Conservation (phyloP, 345 rosid species). For the Toxicodendron radicans region DNA sequence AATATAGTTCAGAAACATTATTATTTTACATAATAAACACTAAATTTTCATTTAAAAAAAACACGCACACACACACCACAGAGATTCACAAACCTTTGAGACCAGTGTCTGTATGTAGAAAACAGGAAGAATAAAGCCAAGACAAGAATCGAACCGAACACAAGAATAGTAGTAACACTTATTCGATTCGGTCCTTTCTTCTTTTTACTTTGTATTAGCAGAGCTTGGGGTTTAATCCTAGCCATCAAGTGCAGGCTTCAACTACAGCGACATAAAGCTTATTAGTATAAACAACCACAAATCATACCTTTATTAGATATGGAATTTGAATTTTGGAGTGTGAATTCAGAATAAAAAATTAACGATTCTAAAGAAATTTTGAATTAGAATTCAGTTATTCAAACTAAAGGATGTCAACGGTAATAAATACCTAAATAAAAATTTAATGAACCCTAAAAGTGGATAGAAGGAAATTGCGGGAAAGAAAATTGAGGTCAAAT, state of each 20-base stretch:
- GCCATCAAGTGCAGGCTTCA: constrained; percentile 44
- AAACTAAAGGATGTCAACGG: too few species aligned
- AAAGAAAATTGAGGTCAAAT: background rate
- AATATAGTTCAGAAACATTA: constrained; percentile 4
- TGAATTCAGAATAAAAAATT: background rate
- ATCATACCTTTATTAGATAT: background rate
- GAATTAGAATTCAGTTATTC: background rate
- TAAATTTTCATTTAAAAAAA: background rate
- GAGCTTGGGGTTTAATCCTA: constrained; percentile 80
- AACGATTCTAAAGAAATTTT: background rate
- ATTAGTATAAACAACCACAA: background rate
- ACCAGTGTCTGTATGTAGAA: constrained; percentile 60
- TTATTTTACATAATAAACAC: background rate
- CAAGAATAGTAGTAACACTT: constrained; percentile 46
- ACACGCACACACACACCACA: too few species aligned
- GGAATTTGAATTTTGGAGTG: background rate
- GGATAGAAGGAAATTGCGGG: background rate
- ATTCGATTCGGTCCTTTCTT: constrained; percentile 67
- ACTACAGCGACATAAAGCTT: constrained; percentile 18
- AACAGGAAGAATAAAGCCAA: constrained; percentile 52
- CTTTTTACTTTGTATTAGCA: constrained; percentile 74
- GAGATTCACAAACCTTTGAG: constrained; percentile 45
- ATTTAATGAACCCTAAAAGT: constrained; percentile 8
- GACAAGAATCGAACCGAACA: constrained; percentile 41
- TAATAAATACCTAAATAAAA: background rate